Evolutionary conservation across 208 protist species (phyloP).

Genomic region (Leishmania turanica): DNA sequence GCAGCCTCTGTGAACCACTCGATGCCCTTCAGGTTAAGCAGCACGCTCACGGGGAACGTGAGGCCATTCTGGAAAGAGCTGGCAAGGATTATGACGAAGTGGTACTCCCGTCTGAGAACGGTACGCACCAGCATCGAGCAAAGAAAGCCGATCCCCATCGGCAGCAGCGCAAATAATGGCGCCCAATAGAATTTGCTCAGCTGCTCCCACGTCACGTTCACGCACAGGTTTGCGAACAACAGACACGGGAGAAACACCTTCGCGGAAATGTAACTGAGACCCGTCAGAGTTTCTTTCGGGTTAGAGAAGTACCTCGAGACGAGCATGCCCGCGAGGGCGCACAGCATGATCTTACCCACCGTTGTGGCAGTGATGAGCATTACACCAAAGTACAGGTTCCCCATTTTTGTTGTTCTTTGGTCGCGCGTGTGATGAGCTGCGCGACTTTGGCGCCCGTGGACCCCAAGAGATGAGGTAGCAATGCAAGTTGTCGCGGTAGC

Average conservation of each 20-base stretch:
- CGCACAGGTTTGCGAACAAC: slow-evolving; percentile 65
- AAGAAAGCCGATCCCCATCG: slow-evolving; percentile 40
- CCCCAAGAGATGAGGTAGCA: neutral
- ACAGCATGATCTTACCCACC: slow-evolving; percentile 68
- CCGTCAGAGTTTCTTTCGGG: slow-evolving; percentile 41
- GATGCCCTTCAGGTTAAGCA: slow-evolving; percentile 70
- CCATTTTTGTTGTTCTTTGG: slow-evolving; percentile 11
- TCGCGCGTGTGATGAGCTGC: neutral
- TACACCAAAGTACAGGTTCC: slow-evolving; percentile 42
- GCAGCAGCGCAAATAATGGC: slow-evolving; percentile 48
- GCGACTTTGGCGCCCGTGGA: neutral
- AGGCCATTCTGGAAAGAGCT: slow-evolving; percentile 80
- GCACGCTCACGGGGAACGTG: slow-evolving; percentile 55
- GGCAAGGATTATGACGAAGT: slow-evolving; percentile 48
- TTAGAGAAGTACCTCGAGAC: slow-evolving; percentile 46
- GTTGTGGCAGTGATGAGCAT: slow-evolving; percentile 57
- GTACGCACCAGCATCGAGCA: slow-evolving; percentile 29
- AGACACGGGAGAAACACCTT: slow-evolving; percentile 74
- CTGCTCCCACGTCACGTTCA: slow-evolving; percentile 60
- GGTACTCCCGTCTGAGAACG: slow-evolving; percentile 48
- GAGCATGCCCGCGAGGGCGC: slow-evolving; percentile 51
- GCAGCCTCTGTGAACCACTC: slow-evolving; percentile 41
- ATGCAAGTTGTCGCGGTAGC: neutral
- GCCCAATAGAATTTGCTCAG: slow-evolving; percentile 66
- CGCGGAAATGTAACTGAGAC: slow-evolving; percentile 62